Percentiles rank a stretch among this genome's conserved stretches.
phyloP scores from a whole-genome alignment of 768 basidiomycete genomes.

The Mrakia hoshinonis region DNA sequence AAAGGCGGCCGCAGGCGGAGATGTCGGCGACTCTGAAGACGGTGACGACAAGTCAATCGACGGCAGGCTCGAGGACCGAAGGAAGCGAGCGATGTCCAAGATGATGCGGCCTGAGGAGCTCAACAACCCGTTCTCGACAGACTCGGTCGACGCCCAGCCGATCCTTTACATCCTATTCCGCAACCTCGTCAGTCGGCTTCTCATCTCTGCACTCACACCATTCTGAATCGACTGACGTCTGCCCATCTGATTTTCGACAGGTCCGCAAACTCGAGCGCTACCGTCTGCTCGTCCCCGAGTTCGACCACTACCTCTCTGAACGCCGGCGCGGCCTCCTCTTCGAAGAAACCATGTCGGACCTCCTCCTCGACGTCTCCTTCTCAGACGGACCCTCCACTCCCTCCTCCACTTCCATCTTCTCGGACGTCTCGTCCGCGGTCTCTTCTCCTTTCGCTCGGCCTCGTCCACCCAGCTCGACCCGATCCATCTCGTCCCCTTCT shows the following conservation, averaged over 20 bases:
- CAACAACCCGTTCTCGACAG: conserved; percentile 12
- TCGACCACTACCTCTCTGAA: conserved; percentile 76
- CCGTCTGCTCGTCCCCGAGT: conserved; percentile 61
- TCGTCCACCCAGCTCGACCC: conserved; percentile 37
- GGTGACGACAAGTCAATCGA: neutral
- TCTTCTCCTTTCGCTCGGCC: conserved; percentile 22
- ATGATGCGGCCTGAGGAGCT: neutral
- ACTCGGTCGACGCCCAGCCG: conserved; percentile 42
- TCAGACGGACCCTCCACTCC: neutral
- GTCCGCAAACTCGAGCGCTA: conserved; percentile 61
- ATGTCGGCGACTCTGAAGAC: neutral
- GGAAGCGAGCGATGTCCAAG: conserved; percentile 39
- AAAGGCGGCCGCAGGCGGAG: conserved; percentile 62
- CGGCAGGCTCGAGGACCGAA: conserved; percentile 64
- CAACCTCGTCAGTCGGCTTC: conserved; percentile 56
- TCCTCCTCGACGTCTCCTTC: conserved; percentile 7
- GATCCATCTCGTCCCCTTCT: conserved; percentile 37
- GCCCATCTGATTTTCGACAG: neutral
- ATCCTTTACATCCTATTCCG: conserved; percentile 72
- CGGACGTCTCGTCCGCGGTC: conserved; percentile 31
- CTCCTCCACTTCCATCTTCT: conserved; percentile 53
- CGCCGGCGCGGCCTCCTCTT: conserved; percentile 81
- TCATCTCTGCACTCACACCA: neutral
- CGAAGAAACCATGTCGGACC: conserved; percentile 79
- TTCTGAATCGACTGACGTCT: neutral